Base-by-base conservation (phyloP, 345 rosid genomes). In the Pelargonium nanum region DNA sequence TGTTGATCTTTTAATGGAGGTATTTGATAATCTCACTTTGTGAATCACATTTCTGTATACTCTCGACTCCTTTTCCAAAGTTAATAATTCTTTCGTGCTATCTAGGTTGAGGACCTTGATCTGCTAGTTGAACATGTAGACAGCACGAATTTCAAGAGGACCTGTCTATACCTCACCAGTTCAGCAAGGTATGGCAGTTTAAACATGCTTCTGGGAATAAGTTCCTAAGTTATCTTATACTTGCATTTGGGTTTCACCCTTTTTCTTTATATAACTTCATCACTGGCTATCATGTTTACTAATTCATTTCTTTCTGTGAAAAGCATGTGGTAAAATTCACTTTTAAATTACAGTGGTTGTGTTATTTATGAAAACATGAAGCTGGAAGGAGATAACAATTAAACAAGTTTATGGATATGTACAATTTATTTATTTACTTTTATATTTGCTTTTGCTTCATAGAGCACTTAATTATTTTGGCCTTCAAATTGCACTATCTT, bases 1-100 rank as follows among this genome's bases (percentile, higher is more conserved):
- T 69, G 92, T 93, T 71, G 95, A 93, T 78, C 86, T 93, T 57
- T 70, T 93, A 65, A 93, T 93, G 96, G 99, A 93, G 83, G 92
- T 86, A 71, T 23, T 0, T 0, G 20, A 15, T 54, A 52, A 16
- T 65, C 2, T 48, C 26, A 16, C 62, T 30, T 52, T 17, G 21
- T 50, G 13, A 8, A 19, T n/a, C 19, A 10, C 15, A 17, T 57
- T 58, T 25, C 22, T 56, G 59, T 56, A 22, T 6, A 12, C n/a
- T 19, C n/a, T 22, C 4, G 28, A 19, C 30, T 12, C 26, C 17
- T 56, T 56, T 24, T 56, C 30, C 28, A 56, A 17, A 7, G 5
- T 56, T 24, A 9, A 26, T 22, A 24, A 22, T 21, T 22, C 28
- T 22, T 56, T 60, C 34, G 19, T 24, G 26, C 57, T 19, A 19